Conservation (phyloP, 2,329 filamentous ascomycete species). For the Spiromastix sp. region DNA sequence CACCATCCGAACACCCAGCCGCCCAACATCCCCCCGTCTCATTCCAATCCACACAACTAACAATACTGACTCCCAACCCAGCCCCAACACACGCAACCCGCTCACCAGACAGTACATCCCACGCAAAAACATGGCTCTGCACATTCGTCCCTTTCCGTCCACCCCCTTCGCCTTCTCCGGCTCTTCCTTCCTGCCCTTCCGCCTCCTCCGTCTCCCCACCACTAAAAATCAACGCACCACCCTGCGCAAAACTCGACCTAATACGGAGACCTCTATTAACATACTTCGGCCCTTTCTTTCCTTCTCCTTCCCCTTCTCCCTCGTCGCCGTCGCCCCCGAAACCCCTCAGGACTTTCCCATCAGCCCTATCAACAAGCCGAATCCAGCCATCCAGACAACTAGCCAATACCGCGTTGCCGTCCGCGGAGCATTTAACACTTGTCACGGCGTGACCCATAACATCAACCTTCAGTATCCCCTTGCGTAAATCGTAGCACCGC, state of each 20-base stretch:
- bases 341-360: conserved; percentile 61
- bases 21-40: conserved; percentile 30
- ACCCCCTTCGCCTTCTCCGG: conserved; percentile 44
- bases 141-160: conserved; percentile 7
- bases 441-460: conserved; percentile 61
- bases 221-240: conserved; percentile 66
- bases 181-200: conserved; percentile 6
- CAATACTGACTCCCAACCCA: conserved; percentile 30
- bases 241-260: conserved; percentile 62
- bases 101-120: conserved; percentile 72
- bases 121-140: conserved; percentile 43
- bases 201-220: conserved; percentile 63
- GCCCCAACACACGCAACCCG: conserved; percentile 49
- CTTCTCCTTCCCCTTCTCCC: conserved; percentile 31
- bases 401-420: conserved; percentile 65
- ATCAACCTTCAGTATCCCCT: conserved; percentile 60
- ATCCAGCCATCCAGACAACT: conserved; percentile 66
- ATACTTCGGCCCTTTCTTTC: conserved; percentile 24
- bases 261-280: conserved; percentile 64
- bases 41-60: conserved; percentile 38
- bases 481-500: conserved; percentile 70
- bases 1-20: conserved; percentile 33
- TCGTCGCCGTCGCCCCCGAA: conserved; percentile 39
- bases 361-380: conserved; percentile 68
- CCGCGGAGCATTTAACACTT: conserved; percentile 58